These are phyloP conservation scores for Talaromyces sp. DNA, from an alignment of 2,329 filamentous ascomycete species.

Conservation along the genomic window DNA sequence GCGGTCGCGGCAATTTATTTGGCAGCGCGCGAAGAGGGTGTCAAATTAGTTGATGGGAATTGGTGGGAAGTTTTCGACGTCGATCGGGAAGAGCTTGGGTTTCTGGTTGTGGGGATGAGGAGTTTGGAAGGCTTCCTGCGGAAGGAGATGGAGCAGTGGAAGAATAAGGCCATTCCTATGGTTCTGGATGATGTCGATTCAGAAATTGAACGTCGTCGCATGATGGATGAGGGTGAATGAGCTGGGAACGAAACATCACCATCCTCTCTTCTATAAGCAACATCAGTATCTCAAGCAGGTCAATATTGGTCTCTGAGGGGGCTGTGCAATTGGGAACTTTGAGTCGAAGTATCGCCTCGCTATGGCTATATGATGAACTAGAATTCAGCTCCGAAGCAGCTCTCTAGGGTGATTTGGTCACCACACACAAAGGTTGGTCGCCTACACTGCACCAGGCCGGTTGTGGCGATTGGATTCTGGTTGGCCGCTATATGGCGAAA, in stretches of 20 bases:
- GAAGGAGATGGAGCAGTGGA: conserved; percentile 61
- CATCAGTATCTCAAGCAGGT: background rate
- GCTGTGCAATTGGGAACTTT: no score
- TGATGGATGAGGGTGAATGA: conserved; percentile 45
- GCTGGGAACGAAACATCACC: background rate
- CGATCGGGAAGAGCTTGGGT: conserved; percentile 90
- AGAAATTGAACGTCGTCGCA: conserved; percentile 60
- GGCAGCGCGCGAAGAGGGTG: conserved; percentile 74
- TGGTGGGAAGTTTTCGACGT: conserved; percentile 99
- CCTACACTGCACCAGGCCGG: no score
- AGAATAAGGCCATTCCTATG: conserved; percentile 58
- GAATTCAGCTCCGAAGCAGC: no score
- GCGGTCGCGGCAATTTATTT: conserved; percentile 89
- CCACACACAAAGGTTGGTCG: no score
- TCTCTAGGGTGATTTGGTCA: no score
- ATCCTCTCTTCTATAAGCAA: background rate
- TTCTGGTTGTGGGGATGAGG: conserved; percentile 81
- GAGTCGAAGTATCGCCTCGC: no score
- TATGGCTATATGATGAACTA: no score
- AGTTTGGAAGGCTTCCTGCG: conserved; percentile 74
- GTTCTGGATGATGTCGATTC: conserved; percentile 60
- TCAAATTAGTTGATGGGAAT: conserved; percentile 77
- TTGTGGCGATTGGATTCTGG: no score
- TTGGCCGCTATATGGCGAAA: no score
- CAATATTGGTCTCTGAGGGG: no score